Percentiles rank a stretch among this genome's conserved stretches.
Evolutionary conservation across 2,329 filamentous ascomycete genomes (phyloP).

Genomic region (Aureobasidium mangrovei): DNA sequence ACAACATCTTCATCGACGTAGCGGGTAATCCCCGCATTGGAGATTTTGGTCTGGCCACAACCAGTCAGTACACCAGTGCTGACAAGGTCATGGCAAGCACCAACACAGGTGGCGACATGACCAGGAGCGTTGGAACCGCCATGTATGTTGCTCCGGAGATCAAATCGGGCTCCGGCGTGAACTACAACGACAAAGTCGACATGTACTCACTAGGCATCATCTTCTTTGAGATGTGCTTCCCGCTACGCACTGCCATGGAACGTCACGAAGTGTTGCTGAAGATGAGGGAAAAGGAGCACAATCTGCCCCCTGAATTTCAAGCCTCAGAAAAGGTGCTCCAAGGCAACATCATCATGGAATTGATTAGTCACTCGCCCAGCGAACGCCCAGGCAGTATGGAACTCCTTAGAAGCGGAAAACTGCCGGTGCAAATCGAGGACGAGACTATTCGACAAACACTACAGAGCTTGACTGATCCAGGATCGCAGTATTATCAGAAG

Average conservation of each 20-base stretch:
- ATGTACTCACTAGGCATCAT: conserved; percentile 98
- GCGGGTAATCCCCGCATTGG: conserved; percentile 89
- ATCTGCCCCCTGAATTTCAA: conserved; percentile 65
- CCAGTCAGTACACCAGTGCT: conserved; percentile 59
- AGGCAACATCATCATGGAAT: conserved; percentile 65
- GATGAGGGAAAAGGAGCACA: conserved; percentile 58
- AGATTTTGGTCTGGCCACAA: conserved; percentile 91
- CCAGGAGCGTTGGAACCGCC: conserved; percentile 63
- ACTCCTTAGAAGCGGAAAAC: conserved; percentile 72
- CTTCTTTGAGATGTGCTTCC: conserved; percentile 91
- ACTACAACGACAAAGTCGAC: conserved; percentile 91
- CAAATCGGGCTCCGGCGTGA: conserved; percentile 56
- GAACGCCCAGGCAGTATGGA: conserved; percentile 75
- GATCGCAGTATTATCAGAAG: conserved; percentile 80
- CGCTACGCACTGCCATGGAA: conserved; percentile 54
- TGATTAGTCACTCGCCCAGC: conserved; percentile 74
- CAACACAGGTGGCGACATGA: conserved; percentile 50
- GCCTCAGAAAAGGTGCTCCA: conserved; percentile 59
- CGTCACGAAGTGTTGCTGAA: conserved; percentile 56
- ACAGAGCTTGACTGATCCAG: conserved; percentile 69
- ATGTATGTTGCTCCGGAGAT: conserved; percentile 93
- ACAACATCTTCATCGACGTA: conserved; percentile 94
- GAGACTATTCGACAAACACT: conserved; percentile 80
- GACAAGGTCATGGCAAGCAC: conserved; percentile 42
- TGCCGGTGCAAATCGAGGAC: conserved; percentile 87